phyloP scores from a whole-genome alignment of 2,329 filamentous ascomycete species.

The Helotiales sp. region DNA sequence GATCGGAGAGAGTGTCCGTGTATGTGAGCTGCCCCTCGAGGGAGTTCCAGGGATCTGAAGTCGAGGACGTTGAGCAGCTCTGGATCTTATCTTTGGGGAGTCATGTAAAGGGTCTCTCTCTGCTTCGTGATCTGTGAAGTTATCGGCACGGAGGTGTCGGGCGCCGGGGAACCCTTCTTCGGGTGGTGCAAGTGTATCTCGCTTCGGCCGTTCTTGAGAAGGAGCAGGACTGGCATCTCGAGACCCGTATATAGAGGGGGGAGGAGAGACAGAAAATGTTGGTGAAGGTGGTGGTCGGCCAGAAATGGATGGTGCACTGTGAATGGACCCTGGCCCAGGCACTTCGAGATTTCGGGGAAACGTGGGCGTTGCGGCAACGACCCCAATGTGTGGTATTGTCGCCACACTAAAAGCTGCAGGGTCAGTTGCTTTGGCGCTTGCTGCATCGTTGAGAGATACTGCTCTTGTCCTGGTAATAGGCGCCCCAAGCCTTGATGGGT shows the following conservation, averaged over 20 bases:
- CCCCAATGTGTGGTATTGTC: conserved; percentile 39
- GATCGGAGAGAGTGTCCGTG: conserved; percentile 38
- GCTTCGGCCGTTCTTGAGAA: conserved; percentile 37
- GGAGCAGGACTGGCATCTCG: conserved; percentile 43
- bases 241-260: conserved; percentile 36
- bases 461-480: conserved; percentile 35
- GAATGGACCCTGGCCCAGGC: conserved; percentile 25
- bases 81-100: conserved; percentile 29
- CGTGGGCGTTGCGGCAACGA: conserved; percentile 48
- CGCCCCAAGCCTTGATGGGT: conserved; percentile 22
- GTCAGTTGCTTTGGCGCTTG: conserved; percentile 22
- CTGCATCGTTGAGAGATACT: conserved; percentile 42
- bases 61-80: conserved; percentile 29
- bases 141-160: conserved; percentile 37
- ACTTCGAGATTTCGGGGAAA: conserved; percentile 43
- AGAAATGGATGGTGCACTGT: conserved; percentile 36
- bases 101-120: conserved; percentile 20
- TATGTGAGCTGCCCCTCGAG: conserved; percentile 39
- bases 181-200: conserved; percentile 50
- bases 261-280: conserved; percentile 40
- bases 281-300: conserved; percentile 46
- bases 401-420: conserved; percentile 37
- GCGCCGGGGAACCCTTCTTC: conserved; percentile 46
- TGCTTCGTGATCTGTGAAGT: conserved; percentile 44
- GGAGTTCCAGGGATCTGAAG: conserved; percentile 38